phyloP scores from a whole-genome alignment of 164 flowering plant species.

The grape (Vitis vinifera) region ASM3070453v1 NC_081822.1:35534001-35534500 shows the following conservation, averaged over 20 bases:
- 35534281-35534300: conserved; percentile 60
- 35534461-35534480: neutral
- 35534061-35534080: conserved; percentile 77
- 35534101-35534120: conserved; percentile 50
- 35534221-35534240: no score
- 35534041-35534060: conserved; percentile 64
- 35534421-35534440: conserved; percentile 19
- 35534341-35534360: conserved; percentile 64
- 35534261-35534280: no score
- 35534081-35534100: conserved; percentile 86
- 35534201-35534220: no score
- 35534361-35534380: conserved; percentile 53
- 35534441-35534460: no score
- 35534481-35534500: neutral
- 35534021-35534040: conserved; percentile 81
- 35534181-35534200: no score
- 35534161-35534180: no score
- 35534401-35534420: conserved; percentile 83
- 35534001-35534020: conserved; percentile 89
- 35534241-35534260: no score
- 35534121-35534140: no score
- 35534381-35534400: conserved; percentile 42
- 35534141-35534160: no score
- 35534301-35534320: conserved; percentile 89
- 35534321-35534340: conserved; percentile 52